Base-by-base conservation (phyloP, 108 stramenopile species). In the Nitzschia palea region DNA sequence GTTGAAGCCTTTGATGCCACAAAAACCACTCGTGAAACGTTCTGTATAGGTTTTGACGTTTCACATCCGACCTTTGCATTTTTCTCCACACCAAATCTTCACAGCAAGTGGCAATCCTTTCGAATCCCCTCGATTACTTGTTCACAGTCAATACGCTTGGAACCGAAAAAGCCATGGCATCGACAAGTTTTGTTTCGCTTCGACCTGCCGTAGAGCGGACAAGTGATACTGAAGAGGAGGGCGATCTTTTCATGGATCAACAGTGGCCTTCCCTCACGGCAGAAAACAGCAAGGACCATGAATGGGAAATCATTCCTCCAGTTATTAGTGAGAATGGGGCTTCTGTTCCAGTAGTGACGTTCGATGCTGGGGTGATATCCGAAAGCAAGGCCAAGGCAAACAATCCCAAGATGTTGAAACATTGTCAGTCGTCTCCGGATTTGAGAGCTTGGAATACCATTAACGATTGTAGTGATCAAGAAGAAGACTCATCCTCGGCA, bases 391-490 rank as follows among this genome's bases (percentile, higher is more conserved):
- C 28, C 6, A 42, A 30, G 32, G 45, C 44, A 22, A 37, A 22
- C 30, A 55, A 64, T 17, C 56, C 63, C 9, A 34, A 52, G 8
- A 32, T 32, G 20, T 36, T 76, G 51, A 68, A 61, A 44, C 74
- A 76, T 35, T 56, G 34, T 8, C 60, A 50, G 25, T 76, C 74
- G 27, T 55, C 74, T 33, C 74, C 74, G 0, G 58, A 76, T 37
- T 57, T 76, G 31, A 32, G 62, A 10, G 17, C 63, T 6, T 58
- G 42, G n/a, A n/a, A 48, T 34, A 4, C 17, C 40, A 28, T 54
- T 52, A 44, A 62, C 42, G 36, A 61, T 2, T 33, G 15, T 3
- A 18, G 10, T 15, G 53, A 54, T 17, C 34, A 67, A 28, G 26
- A 27, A 22, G 53, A 55, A 35, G 55, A 56, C 4, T 31, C 55